These are phyloP conservation scores for Cicer chorassanicum DNA, from an alignment of 306 rosid genomes.

Conservation along the genomic window DNA sequence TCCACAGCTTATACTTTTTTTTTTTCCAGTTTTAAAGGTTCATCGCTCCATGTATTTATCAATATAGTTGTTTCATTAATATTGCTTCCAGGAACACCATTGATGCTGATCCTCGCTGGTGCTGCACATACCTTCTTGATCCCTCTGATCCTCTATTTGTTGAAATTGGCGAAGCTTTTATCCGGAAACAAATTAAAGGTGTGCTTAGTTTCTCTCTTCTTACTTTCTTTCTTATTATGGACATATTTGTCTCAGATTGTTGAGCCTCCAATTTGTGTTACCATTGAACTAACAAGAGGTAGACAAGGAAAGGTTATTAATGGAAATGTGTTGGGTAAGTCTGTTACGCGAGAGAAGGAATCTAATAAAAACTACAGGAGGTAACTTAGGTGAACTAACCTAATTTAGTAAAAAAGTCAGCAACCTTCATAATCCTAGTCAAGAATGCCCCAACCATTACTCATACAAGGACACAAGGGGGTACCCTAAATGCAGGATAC, in stretches of 20 bases:
- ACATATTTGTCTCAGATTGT: background rate
- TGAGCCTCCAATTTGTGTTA: background rate
- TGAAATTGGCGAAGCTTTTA: conserved; percentile 83
- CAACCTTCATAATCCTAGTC: background rate
- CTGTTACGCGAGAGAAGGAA: background rate
- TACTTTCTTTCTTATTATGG: background rate
- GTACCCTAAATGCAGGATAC: background rate
- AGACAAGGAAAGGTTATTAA: background rate
- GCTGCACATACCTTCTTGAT: conserved; percentile 94
- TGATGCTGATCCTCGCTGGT: conserved; percentile 76
- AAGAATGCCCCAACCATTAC: background rate
- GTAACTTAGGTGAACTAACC: background rate
- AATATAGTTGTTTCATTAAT: conserved; percentile 43
- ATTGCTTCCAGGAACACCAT: conserved; percentile 73
- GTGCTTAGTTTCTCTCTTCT: conserved; percentile 24
- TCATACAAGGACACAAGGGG: background rate
- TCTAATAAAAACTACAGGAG: background rate
- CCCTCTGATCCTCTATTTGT: conserved; percentile 94
- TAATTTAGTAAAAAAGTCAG: background rate
- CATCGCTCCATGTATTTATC: conserved; percentile 30
- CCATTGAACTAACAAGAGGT: background rate
- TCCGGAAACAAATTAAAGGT: conserved; percentile 82
- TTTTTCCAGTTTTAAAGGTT: conserved; percentile 21
- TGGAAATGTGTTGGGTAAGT: background rate
- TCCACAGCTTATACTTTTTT: conserved; percentile 15